Evolutionary conservation across 2,329 filamentous ascomycete genomes (phyloP).

Genomic region (Sphaerulina populicola): DNA sequence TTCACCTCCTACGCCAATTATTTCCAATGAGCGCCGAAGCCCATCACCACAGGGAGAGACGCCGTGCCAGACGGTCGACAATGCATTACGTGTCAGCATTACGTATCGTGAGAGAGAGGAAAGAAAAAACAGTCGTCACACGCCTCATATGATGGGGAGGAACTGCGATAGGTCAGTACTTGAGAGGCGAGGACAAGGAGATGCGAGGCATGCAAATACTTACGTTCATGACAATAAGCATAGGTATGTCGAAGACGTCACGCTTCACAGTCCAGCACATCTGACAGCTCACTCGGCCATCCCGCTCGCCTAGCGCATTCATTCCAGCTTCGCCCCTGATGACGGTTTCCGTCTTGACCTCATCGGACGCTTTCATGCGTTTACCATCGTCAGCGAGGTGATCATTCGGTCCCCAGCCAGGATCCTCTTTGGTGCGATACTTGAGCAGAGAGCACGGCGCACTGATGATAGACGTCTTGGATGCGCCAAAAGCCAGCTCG

Average conservation of each 20-base stretch:
- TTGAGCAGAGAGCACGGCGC: conserved; percentile 80
- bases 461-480: conserved; percentile 66
- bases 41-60: not conserved
- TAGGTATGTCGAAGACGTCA: conserved; percentile 95
- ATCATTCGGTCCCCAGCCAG: conserved; percentile 38
- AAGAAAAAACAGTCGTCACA: not conserved
- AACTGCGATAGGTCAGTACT: conserved; percentile 15
- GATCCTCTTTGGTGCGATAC: conserved; percentile 66
- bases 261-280: conserved; percentile 97
- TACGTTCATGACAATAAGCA: conserved; percentile 97
- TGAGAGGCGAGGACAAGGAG: not conserved
- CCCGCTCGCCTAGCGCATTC: conserved; percentile 66
- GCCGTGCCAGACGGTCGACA: conserved; percentile 2
- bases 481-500: conserved; percentile 83
- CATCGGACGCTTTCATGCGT: conserved; percentile 21
- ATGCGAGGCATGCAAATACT: conserved; percentile 39
- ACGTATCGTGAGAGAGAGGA: not conserved
- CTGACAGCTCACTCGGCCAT: conserved; percentile 87
- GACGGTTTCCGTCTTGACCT: conserved; percentile 24
- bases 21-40: not conserved
- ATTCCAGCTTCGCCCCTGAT: conserved; percentile 65
- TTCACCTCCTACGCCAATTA: not conserved
- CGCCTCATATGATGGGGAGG: conserved; percentile 19
- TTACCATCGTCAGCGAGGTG: conserved; percentile 37
- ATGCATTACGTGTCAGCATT: not conserved